These are phyloP conservation scores for Waltergamsia citrina DNA, from an alignment of 2,329 filamentous ascomycete genomes.

Conservation along the genomic window DNA sequence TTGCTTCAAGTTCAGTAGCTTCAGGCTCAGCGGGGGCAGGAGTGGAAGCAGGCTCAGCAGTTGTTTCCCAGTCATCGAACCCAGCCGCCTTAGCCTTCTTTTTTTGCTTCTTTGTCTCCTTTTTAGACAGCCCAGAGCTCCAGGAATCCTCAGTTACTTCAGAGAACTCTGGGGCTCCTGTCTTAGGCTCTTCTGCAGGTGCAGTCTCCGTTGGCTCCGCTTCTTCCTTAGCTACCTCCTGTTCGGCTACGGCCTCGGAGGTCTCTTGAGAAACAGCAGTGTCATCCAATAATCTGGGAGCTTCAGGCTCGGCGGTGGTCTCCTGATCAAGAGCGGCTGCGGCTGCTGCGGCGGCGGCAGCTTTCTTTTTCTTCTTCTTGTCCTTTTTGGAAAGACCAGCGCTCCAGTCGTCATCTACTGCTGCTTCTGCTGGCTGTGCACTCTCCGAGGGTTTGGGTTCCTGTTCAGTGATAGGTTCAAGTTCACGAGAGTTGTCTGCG, in stretches of 20 bases:
- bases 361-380: slow-evolving; percentile 5
- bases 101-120: slow-evolving; percentile 15
- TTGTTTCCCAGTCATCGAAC: not conserved
- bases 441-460: too few species aligned
- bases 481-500: not conserved
- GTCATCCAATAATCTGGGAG: not conserved
- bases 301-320: not conserved
- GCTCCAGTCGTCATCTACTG: not conserved
- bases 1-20: too few species aligned
- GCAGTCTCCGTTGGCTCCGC: not conserved
- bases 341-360: too few species aligned
- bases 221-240: not conserved
- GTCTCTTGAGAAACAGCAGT: not conserved
- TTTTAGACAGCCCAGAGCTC: slow-evolving; percentile 7
- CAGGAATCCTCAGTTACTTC: not conserved
- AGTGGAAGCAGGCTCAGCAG: too few species aligned
- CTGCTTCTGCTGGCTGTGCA: not conserved
- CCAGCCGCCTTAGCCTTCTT: slow-evolving; percentile 6
- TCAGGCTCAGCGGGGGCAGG: too few species aligned
- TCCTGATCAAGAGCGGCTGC: not conserved
- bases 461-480: not conserved
- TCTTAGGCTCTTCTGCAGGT: too few species aligned
- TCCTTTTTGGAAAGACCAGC: slow-evolving; percentile 4
- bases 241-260: not conserved
- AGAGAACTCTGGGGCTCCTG: too few species aligned